Conservation (phyloP, 192 early-diverging fungal genomes). For the Coemansia sp. region DNA sequence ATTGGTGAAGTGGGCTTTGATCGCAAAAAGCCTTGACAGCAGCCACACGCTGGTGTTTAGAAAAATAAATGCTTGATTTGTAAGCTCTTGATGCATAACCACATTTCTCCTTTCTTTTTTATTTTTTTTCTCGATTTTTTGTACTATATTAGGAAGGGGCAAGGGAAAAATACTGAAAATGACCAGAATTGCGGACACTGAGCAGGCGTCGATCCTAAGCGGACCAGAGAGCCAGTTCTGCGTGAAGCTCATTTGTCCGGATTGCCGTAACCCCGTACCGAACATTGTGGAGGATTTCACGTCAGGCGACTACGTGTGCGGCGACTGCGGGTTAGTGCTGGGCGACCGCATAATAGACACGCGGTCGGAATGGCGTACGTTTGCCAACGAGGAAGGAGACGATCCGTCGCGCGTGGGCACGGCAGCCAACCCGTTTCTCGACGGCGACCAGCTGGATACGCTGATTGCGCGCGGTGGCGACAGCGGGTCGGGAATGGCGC, state of each 20-base stretch:
- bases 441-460: conserved; percentile 48
- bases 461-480: conserved; percentile 88
- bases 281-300: conserved; percentile 96
- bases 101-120: neutral
- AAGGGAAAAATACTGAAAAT: neutral
- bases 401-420: conserved; percentile 52
- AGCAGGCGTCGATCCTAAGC: neutral
- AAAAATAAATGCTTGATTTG: neutral
- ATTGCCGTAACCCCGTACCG: conserved; percentile 83
- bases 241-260: conserved; percentile 57
- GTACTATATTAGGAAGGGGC: neutral
- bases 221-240: conserved; percentile 15
- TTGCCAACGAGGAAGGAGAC: conserved; percentile 53
- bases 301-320: conserved; percentile 91
- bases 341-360: conserved; percentile 98
- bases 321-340: conserved; percentile 90
- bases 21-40: neutral
- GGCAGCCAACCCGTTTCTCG: conserved; percentile 43
- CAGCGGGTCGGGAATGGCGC: conserved; percentile 42
- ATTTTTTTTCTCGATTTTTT: neutral
- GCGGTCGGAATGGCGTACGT: conserved; percentile 89
- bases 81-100: too few species aligned
- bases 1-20: neutral
- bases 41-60: neutral
- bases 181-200: neutral